Conservation (phyloP, 306 rosid genomes). For the Malus sieversii region DNA sequence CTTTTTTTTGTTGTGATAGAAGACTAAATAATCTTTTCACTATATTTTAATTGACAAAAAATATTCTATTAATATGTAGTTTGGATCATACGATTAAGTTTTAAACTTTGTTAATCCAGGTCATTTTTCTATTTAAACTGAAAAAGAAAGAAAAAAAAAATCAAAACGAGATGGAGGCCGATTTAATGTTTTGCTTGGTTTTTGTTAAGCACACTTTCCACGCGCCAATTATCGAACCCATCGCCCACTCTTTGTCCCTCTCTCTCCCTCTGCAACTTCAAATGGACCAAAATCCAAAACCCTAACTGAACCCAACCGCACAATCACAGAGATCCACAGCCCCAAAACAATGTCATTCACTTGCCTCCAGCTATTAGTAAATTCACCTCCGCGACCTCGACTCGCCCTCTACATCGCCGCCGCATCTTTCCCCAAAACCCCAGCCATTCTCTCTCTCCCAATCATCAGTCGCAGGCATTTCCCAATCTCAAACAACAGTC, state of each 20-base stretch:
- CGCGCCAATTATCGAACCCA: conserved; percentile 23
- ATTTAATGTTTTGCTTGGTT: not conserved
- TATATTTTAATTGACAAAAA: too few species aligned
- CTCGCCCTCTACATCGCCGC: conserved; percentile 16
- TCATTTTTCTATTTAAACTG: too few species aligned
- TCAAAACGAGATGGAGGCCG: not conserved
- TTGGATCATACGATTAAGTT: too few species aligned
- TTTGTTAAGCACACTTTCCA: not conserved
- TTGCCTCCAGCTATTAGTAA: conserved; percentile 18
- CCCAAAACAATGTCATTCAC: conserved; percentile 45
- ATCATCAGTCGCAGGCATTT: conserved; percentile 19
- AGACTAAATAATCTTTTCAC: too few species aligned
- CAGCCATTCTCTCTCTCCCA: conserved; percentile 15
- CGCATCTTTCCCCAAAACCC: conserved; percentile 18
- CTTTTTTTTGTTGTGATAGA: too few species aligned
- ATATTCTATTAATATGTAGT: too few species aligned
- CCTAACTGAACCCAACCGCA: not conserved
- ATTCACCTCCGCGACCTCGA: conserved; percentile 23
- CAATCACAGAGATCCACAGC: not conserved
- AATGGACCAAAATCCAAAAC: conserved; percentile 8
- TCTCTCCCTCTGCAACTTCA: not conserved
- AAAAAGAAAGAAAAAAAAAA: not conserved
- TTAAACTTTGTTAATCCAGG: too few species aligned
- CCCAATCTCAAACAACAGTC: conserved; percentile 18
- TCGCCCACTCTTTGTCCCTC: conserved; percentile 3